Base-by-base conservation (phyloP, 2,329 filamentous ascomycete species). In the Ophiostoma quercus region DNA sequence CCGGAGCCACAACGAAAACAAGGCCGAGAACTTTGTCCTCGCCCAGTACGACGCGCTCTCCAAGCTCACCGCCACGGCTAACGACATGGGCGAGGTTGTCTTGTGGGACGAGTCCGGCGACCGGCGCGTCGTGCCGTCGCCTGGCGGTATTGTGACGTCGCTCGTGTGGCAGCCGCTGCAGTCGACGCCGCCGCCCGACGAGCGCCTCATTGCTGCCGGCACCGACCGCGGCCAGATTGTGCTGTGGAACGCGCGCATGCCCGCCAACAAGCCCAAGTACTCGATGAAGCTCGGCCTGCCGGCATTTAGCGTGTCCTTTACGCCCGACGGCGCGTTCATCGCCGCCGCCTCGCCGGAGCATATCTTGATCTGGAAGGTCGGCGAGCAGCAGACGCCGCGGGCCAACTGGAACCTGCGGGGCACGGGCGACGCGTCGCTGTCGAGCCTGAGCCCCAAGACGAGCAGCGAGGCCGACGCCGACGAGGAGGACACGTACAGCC, bases 351-450 rank as follows among this genome's bases (percentile, higher is more conserved):
- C 87, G 0, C 82, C 82, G 25, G 83, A 84, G 43, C 82, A 82
- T 70, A 85, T 89, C 16, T 78, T 88, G 54, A 88, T 90, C 65
- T 90, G 87, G 86, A 89, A 88, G 75, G 84, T 88, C 14, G 86
- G 84, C 71, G 87, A 87, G 68, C 80, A 84, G 65, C 79, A 81
- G 34, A 81, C 87, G 65, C 87, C 87, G 4, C 81, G 85, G 65
- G 87, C 87, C 19, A 85, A 82, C 74, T 90, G 87, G 87, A 84
- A 80, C 43, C 34, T 47, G 71, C 79, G 85, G 71, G 79, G 81
- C 34, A 85, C 51, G 22, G 51, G 43, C 43, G 43, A 88, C 73
- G 79, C 82, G 0, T 87, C 85, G 4, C 88, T 41, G 11, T 41
- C 39, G 39, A 41, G 86, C 85, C 79, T 85, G 41, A 88, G 84